Evolutionary conservation across 169 alveolate species (phyloP).

Genomic region (Theileria annulata): DNA sequence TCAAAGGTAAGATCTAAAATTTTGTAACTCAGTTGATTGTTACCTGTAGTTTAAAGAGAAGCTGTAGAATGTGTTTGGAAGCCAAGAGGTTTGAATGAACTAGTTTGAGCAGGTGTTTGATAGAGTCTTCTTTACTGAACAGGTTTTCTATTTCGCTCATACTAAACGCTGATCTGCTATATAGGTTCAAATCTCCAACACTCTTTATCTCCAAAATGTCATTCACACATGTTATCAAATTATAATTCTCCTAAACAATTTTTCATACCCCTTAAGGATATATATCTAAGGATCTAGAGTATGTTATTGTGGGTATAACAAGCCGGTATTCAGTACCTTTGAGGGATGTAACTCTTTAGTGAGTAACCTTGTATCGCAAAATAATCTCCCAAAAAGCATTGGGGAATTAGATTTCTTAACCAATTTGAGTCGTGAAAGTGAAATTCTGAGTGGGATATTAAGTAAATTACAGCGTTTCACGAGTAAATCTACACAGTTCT

Average conservation of each 20-base stretch:
- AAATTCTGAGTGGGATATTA: slow-evolving; percentile 58
- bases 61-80: slow-evolving; percentile 39
- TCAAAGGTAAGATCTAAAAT: slow-evolving; percentile 88
- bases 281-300: too few species aligned
- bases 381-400: slow-evolving; percentile 50
- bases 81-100: slow-evolving; percentile 49
- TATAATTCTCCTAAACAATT: slow-evolving; percentile 51
- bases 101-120: slow-evolving; percentile 51
- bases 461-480: slow-evolving; percentile 62
- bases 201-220: slow-evolving; percentile 36
- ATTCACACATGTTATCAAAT: slow-evolving; percentile 49
- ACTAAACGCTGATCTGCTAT: slow-evolving; percentile 42
- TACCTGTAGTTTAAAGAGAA: slow-evolving; percentile 61
- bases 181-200: slow-evolving; percentile 28
- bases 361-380: slow-evolving; percentile 58
- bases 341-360: slow-evolving; percentile 58
- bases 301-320: not conserved
- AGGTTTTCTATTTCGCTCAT: slow-evolving; percentile 24
- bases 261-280: not conserved
- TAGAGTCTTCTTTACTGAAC: slow-evolving; percentile 36
- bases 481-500: slow-evolving; percentile 57
- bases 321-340: not conserved
- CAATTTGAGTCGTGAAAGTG: slow-evolving; percentile 60
- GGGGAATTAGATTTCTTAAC: slow-evolving; percentile 44
- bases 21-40: not conserved